phyloP scores from a whole-genome alignment of 2,329 filamentous ascomycete genomes.

The Cladophialophora immunda region DNA sequence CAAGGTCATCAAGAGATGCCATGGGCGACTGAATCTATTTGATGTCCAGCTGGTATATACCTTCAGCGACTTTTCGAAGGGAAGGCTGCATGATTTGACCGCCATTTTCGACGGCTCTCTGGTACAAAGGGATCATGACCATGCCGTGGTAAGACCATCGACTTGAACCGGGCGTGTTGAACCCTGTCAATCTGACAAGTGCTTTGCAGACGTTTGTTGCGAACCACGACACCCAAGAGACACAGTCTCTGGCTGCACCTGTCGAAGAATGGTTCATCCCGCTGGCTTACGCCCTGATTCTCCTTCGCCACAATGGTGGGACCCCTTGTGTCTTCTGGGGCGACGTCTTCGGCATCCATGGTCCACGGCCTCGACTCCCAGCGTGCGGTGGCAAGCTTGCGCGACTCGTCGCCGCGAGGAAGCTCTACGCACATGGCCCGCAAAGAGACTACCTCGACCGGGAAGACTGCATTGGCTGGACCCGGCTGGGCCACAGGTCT shows the following conservation, averaged over 20 bases:
- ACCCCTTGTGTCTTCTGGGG: conserved; percentile 76
- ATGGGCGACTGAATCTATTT: conserved; percentile 68
- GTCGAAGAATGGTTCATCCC: conserved; percentile 65
- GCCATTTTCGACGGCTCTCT: conserved; percentile 69
- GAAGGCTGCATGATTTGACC: conserved; percentile 65
- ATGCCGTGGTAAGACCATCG: conserved; percentile 50
- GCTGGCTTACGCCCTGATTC: conserved; percentile 75
- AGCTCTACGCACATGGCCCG: conserved; percentile 71
- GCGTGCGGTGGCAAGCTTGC: conserved; percentile 65
- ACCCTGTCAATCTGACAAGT: background rate
- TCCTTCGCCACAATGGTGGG: conserved; percentile 67
- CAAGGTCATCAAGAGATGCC: conserved; percentile 66
- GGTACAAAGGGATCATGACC: conserved; percentile 59
- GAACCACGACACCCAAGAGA: conserved; percentile 56
- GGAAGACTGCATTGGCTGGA: conserved; percentile 69
- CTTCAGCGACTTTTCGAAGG: conserved; percentile 69
- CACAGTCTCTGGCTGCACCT: conserved; percentile 32
- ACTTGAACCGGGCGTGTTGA: background rate
- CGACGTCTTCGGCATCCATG: conserved; percentile 70
- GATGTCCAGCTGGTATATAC: conserved; percentile 75
- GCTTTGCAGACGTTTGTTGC: conserved; percentile 51
- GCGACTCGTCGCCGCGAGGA: conserved; percentile 68
- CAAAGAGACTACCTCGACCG: conserved; percentile 72
- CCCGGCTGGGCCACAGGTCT: conserved; percentile 54
- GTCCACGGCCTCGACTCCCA: conserved; percentile 63